Conservation (phyloP, 1,284 basidiomycete genomes). For the Wolfiporia cocos region DNA sequence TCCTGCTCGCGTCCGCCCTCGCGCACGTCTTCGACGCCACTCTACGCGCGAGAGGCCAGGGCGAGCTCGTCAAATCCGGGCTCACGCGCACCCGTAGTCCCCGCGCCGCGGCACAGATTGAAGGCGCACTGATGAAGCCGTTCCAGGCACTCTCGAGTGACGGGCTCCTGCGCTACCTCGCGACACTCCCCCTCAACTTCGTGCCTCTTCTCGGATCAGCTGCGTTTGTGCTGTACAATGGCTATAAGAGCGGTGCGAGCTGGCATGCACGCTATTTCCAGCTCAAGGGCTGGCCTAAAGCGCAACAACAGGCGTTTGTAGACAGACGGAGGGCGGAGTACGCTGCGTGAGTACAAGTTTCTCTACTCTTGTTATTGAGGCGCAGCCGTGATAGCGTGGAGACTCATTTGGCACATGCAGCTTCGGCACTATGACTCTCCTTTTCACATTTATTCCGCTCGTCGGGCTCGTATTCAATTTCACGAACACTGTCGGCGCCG, state of each 20-base stretch:
- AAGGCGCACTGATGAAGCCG: conserved; percentile 30
- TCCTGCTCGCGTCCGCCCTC: conserved; percentile 40
- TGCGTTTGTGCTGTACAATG: conserved; percentile 52
- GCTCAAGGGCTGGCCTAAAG: conserved; percentile 48
- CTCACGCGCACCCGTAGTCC: conserved; percentile 15
- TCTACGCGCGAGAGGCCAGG: conserved; percentile 29
- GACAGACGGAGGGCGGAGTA: conserved; percentile 38
- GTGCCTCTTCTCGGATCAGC: conserved; percentile 65
- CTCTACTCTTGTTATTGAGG: no score
- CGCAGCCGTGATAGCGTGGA: no score
- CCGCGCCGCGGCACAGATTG: conserved; percentile 19
- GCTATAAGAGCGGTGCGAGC: conserved; percentile 39
- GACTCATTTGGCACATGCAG: no score
- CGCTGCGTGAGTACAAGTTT: conserved; percentile 36
- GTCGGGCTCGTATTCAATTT: conserved; percentile 48
- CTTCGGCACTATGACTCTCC: conserved; percentile 56
- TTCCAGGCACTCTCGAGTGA: conserved; percentile 26
- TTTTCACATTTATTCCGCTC: conserved; percentile 59
- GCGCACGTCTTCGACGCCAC: conserved; percentile 41
- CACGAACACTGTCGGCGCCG: conserved; percentile 60
- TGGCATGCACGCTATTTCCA: conserved; percentile 69
- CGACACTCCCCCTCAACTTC: conserved; percentile 58
- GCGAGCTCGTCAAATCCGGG: conserved; percentile 29
- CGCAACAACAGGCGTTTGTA: conserved; percentile 46
- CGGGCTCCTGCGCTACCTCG: conserved; percentile 33